phyloP scores from a whole-genome alignment of 2,329 filamentous ascomycete genomes.

The Blastomyces gilchristii region DNA sequence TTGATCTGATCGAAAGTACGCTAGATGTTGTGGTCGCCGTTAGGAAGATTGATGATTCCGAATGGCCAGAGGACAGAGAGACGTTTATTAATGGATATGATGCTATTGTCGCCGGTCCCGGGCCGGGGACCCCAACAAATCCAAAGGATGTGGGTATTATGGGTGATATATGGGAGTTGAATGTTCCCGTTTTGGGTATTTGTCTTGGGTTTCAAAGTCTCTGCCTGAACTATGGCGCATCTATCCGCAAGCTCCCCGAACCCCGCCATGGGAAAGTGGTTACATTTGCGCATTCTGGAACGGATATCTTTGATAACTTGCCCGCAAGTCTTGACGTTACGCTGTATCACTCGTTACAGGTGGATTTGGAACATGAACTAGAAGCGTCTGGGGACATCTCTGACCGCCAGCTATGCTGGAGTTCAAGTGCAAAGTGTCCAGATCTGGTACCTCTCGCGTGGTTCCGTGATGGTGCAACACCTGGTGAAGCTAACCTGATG shows the following conservation, averaged over 20 bases:
- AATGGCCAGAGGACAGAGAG: constrained; percentile 35
- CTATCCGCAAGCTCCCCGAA: constrained; percentile 53
- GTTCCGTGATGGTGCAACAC: constrained; percentile 36
- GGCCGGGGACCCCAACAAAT: constrained; percentile 68
- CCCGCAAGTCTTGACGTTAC: constrained; percentile 53
- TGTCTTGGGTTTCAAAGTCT: constrained; percentile 84
- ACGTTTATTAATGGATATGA: constrained; percentile 54
- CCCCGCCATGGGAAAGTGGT: constrained; percentile 76
- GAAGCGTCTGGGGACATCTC: constrained; percentile 30
- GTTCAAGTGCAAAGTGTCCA: constrained; percentile 24
- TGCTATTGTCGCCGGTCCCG: constrained; percentile 81
- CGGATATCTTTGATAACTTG: constrained; percentile 57
- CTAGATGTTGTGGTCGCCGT: constrained; percentile 59
- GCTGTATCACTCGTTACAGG: constrained; percentile 60
- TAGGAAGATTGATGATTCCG: constrained; percentile 54
- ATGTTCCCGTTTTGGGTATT: constrained; percentile 73
- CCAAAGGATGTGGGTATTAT: constrained; percentile 74
- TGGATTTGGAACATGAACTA: constrained; percentile 29
- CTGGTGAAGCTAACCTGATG: constrained; percentile 54
- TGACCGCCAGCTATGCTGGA: constrained; percentile 30
- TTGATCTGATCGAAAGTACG: constrained; percentile 63
- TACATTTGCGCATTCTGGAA: constrained; percentile 48
- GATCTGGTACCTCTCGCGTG: constrained; percentile 52
- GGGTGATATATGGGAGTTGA: constrained; percentile 57
- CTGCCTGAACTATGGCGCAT: constrained; percentile 55